These are phyloP conservation scores for Talaromyces islandicus DNA, from an alignment of 2,329 filamentous ascomycete genomes.

Conservation along the genomic window DNA sequence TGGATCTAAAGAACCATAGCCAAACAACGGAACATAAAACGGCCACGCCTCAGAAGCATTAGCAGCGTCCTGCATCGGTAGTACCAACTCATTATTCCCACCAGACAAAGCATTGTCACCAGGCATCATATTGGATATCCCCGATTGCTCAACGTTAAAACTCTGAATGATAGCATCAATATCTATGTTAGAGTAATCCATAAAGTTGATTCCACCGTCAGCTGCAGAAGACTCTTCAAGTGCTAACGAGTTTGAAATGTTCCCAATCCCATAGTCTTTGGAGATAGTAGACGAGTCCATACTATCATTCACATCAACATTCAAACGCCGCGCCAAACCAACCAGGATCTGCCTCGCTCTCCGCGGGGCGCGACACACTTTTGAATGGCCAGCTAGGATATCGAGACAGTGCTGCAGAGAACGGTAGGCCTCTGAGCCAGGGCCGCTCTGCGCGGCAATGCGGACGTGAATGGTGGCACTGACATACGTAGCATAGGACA, in stretches of 20 bases:
- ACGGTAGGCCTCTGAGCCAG: conserved; percentile 20
- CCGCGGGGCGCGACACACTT: conserved; percentile 17
- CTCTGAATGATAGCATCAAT: conserved; percentile 23
- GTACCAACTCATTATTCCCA: neutral
- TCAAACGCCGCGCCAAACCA: conserved; percentile 15
- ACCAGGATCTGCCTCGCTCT: conserved; percentile 19
- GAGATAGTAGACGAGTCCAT: neutral
- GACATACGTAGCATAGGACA: conserved; percentile 53
- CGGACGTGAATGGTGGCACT: conserved; percentile 49
- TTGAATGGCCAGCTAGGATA: conserved; percentile 16
- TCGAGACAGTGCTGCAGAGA: conserved; percentile 16
- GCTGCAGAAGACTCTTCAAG: neutral
- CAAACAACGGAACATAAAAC: conserved; percentile 5
- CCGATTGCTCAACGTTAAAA: conserved; percentile 16
- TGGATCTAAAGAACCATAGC: conserved; percentile 6
- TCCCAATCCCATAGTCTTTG: neutral
- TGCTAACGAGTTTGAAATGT: neutral
- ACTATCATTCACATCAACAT: conserved; percentile 10
- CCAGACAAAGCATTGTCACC: neutral
- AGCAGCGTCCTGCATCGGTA: neutral
- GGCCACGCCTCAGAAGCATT: neutral
- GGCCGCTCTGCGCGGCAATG: conserved; percentile 33
- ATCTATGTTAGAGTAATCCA: conserved; percentile 17
- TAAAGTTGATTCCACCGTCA: neutral
- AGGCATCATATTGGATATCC: neutral